Percentiles rank a stretch among this genome's conserved stretches.
phyloP scores from a whole-genome alignment of 2,329 filamentous ascomycete species.

The Ophidiomyces ophidiicola region DNA sequence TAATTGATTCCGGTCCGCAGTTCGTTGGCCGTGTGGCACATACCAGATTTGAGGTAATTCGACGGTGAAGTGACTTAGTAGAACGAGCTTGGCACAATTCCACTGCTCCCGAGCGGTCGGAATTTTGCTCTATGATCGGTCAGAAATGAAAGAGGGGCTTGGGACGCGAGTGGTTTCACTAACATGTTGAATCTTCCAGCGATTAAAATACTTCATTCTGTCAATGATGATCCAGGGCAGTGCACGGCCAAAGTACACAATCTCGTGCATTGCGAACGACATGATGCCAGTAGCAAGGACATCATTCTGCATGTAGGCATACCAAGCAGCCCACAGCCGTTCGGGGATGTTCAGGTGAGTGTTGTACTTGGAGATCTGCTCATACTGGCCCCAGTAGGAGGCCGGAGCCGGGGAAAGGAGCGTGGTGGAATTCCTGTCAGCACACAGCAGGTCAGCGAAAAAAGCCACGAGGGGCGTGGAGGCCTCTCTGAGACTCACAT shows the following conservation, averaged over 20 bases:
- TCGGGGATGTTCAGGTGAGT: slow-evolving; percentile 76
- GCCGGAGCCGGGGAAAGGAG: slow-evolving; percentile 29
- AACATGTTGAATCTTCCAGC: slow-evolving; percentile 88
- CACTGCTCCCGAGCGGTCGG: slow-evolving; percentile 90
- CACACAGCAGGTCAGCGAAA: neutral
- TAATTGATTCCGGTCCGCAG: neutral
- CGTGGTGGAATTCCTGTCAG: slow-evolving; percentile 37
- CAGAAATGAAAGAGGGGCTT: slow-evolving; percentile 10
- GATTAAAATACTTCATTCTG: slow-evolving; percentile 70
- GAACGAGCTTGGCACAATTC: slow-evolving; percentile 83
- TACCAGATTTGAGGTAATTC: slow-evolving; percentile 95
- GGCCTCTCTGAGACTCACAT: slow-evolving; percentile 18
- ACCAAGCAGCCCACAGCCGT: slow-evolving; percentile 90
- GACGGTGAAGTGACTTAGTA: slow-evolving; percentile 92
- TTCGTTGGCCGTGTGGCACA: slow-evolving; percentile 13
- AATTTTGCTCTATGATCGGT: slow-evolving; percentile 53
- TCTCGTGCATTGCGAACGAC: slow-evolving; percentile 91
- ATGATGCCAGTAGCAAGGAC: slow-evolving; percentile 91
- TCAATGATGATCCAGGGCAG: slow-evolving; percentile 92
- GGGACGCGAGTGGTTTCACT: slow-evolving; percentile 26
- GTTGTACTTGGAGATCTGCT: slow-evolving; percentile 59
- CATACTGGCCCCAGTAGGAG: slow-evolving; percentile 55
- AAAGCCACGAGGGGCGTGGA: slow-evolving; percentile 4
- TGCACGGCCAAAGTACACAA: slow-evolving; percentile 84
- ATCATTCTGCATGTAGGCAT: slow-evolving; percentile 96